Base-by-base conservation (phyloP, 73 alveolate genomes). In the Paramecium biaurelia region DNA sequence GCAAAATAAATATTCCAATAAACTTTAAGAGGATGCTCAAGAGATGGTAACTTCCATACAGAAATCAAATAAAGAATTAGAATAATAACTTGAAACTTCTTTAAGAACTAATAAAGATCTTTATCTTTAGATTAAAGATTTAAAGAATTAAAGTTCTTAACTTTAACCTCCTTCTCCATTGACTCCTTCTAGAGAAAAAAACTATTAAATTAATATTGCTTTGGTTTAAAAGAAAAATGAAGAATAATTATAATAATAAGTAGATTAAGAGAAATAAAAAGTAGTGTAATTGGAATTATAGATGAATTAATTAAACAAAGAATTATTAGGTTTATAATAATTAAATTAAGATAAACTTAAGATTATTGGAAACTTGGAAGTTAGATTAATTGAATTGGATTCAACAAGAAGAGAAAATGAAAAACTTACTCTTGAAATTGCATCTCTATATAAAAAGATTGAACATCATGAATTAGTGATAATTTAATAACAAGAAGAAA, bases 391-490 rank as follows among this genome's bases (percentile, higher is more conserved):
- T 63, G 84, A 63, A 63, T 63, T 63, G 28, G 84, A 63, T 63
- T 26, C 84, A 12, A 32, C 45, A 30, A 30, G 12, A 32, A 63
- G 47, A 63, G 84, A 63, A 63, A 63, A 63, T 63, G 84, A 63
- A 63, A 63, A 32, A 63, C 24, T 63, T 2, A 63, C 84, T 12
- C 24, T 63, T 12, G 84, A 63, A 12, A 63, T 63, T 14, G 84
- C 45, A 26, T 26, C 84, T 30, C 28, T 63, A 4, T 63, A 15
- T 32, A 63, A 63, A 63, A 63, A 63, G 28, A 63, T 63, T 23
- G 84, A 63, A 26, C 84, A 63, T 32, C 84, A 63, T 63, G 84
- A 63, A 63, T 32, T 63, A 12, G 84, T 63, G 20, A 63, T 63
- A 63, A 63, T 63, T 26, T 63, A 63, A 63, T 30, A 63, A 63